Evolutionary conservation across 2,329 filamentous ascomycete genomes (phyloP), one percentile per base, ranked within the genome.

Genomic region (Paracorniculantispora psalliotae): DNA sequence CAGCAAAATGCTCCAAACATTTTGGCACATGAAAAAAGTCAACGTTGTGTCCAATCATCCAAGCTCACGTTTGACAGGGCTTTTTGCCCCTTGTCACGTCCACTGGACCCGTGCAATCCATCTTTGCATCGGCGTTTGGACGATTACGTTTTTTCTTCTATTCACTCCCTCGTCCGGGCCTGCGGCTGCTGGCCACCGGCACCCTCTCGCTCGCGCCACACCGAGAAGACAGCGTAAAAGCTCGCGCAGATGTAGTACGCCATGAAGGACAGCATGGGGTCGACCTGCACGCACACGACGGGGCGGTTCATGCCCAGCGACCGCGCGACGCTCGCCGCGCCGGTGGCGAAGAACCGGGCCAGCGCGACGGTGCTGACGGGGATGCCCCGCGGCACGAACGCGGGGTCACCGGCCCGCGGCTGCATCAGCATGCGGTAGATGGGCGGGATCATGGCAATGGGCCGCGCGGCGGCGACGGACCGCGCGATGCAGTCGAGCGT

Each of bases 221-320:
- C 54, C 10, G 17, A 33, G 15, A 48, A 49, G 10, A 41, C 54
- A 33, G 15, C 44, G 23, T 23, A 39, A 25, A 57, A 57, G 35
- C 33, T 49, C 10, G 54, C 54, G 30, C 57, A 59, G 7, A 51
- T 21, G 8, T 51, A 59, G 23, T 59, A 59, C 2, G 49, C 57
- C 13, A 59, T 30, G 37, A 52, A 59, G 9, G 57, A 48, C 8
- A 59, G 49, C 28, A 52, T 37, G 17, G 57, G 57, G 3, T 59
- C 57, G 30, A 59, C 57, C n/a, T 23, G 49, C 21, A 59, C 41
- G 8, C 48, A 47, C 25, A 59, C 48, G 26, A 59, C 37, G 9
- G 57, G 57, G 9, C 25, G 37, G 3, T 26, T 8, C 23, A 52
- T 19, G 21, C 47, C 56, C 23, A 59, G 33, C 10, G 39, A 10